phyloP scores from a whole-genome alignment of 768 basidiomycete genomes.

The Brasilioporus rufonigricans region DNA sequence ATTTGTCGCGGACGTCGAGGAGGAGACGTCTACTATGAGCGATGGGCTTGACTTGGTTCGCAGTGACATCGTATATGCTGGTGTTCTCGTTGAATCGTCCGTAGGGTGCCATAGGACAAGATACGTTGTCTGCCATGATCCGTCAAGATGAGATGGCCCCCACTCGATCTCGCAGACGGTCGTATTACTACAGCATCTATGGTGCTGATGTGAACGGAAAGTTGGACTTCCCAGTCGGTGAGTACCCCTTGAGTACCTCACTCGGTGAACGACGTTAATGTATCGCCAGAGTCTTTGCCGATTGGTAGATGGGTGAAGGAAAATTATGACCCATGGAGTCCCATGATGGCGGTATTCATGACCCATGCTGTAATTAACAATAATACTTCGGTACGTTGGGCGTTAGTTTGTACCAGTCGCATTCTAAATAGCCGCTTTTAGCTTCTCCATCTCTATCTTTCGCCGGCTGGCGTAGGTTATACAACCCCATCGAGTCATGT shows the following conservation, averaged over 20 bases:
- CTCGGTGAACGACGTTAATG: not conserved
- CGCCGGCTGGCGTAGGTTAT: constrained; percentile 22
- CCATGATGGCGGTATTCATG: constrained; percentile 64
- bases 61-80: not conserved
- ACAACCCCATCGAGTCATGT: constrained; percentile 39
- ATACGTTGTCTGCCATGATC: constrained; percentile 71
- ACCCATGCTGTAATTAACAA: constrained; percentile 73
- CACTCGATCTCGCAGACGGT: constrained; percentile 54
- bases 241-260: not conserved
- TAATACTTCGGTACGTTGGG: constrained; percentile 36
- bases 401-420: not conserved
- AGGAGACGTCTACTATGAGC: constrained; percentile 6
- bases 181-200: constrained; percentile 43
- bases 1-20: constrained; percentile 15
- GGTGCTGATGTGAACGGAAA: constrained; percentile 45
- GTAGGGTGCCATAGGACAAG: constrained; percentile 71
- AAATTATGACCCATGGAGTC: constrained; percentile 54
- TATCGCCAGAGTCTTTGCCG: constrained; percentile 46
- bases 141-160: constrained; percentile 68
- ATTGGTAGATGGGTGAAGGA: constrained; percentile 62
- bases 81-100: constrained; percentile 7
- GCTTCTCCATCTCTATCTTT: constrained; percentile 50
- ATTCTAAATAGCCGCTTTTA: constrained; percentile 19
- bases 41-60: constrained; percentile 29
- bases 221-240: constrained; percentile 59